A percentile compares a stretch with the other conserved stretches of the same genome.
Evolutionary conservation across 768 basidiomycete genomes (phyloP).

Genomic region (Pholiota conissans): DNA sequence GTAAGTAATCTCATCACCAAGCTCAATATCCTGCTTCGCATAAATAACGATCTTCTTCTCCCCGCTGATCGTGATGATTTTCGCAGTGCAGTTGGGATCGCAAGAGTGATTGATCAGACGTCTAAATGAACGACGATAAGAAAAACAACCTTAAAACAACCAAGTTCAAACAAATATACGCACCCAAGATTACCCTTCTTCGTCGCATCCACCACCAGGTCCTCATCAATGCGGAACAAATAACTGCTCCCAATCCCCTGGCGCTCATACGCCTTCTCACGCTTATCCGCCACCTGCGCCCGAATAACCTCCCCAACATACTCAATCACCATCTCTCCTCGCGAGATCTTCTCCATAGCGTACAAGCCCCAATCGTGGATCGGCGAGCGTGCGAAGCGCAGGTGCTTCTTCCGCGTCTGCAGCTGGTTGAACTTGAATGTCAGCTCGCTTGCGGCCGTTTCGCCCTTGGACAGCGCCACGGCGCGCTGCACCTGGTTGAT

Average conservation of each 20-base stretch:
- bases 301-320: slow-evolving; percentile 98
- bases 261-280: slow-evolving; percentile 95
- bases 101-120: slow-evolving; percentile 99
- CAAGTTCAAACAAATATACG: slow-evolving; percentile 32
- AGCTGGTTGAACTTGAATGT: slow-evolving; percentile 98
- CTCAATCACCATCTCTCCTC: slow-evolving; percentile 99
- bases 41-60: slow-evolving; percentile 99
- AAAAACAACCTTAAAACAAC: slow-evolving; percentile 11
- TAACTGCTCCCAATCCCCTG: slow-evolving; percentile 98
- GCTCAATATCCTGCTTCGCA: slow-evolving; percentile 92
- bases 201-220: slow-evolving; percentile 97
- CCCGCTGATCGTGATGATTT: slow-evolving; percentile 87
- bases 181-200: slow-evolving; percentile 99
- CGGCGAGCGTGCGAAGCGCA: slow-evolving; percentile 91
- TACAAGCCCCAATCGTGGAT: slow-evolving; percentile 99
- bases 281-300: slow-evolving; percentile 92
- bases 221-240: slow-evolving; percentile 96
- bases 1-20: slow-evolving; percentile 98
- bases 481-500: slow-evolving; percentile 88
- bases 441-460: slow-evolving; percentile 67
- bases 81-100: slow-evolving; percentile 90
- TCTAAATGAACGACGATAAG: slow-evolving; percentile 38
- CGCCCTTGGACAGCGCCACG: slow-evolving; percentile 73
- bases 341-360: slow-evolving; percentile 92
- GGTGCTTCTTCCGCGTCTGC: slow-evolving; percentile 95